Percentiles rank a stretch among this genome's conserved stretches.
Conservation (phyloP, 2,329 filamentous ascomycete genomes). For the Neoascochyta sp. region DNA sequence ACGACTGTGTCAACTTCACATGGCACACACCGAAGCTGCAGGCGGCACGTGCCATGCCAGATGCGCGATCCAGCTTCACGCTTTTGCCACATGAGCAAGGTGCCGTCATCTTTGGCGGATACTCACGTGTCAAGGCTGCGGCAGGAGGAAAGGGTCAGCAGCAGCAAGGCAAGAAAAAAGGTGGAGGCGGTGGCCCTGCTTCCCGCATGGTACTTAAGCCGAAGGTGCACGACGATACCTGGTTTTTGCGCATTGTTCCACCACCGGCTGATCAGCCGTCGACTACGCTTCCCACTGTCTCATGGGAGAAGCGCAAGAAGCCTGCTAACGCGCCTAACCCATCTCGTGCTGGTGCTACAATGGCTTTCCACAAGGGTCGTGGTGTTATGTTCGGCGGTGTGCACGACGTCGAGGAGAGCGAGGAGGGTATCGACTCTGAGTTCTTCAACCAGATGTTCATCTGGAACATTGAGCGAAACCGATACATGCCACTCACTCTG, state of each 20-base stretch:
- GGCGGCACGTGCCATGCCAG: slow-evolving; percentile 78
- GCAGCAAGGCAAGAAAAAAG: slow-evolving; percentile 32
- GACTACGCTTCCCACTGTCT: slow-evolving; percentile 65
- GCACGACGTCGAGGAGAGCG: slow-evolving; percentile 84
- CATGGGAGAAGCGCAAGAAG: slow-evolving; percentile 92
- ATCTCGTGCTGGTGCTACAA: slow-evolving; percentile 80
- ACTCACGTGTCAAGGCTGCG: slow-evolving; percentile 78
- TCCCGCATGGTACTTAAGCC: slow-evolving; percentile 76
- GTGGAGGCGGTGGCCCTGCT: slow-evolving; percentile 55
- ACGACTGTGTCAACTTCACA: slow-evolving; percentile 80
- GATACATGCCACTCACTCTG: slow-evolving; percentile 81
- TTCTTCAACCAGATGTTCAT: slow-evolving; percentile 92
- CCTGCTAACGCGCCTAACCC: slow-evolving; percentile 86
- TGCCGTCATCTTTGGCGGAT: slow-evolving; percentile 87
- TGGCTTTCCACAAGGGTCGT: slow-evolving; percentile 89
- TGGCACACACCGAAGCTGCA: slow-evolving; percentile 79
- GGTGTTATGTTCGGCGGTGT: slow-evolving; percentile 94
- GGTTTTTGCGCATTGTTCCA: slow-evolving; percentile 78
- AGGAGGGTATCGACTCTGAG: slow-evolving; percentile 94
- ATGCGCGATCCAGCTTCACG: slow-evolving; percentile 86
- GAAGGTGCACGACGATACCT: slow-evolving; percentile 90
- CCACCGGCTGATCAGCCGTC: slow-evolving; percentile 64
- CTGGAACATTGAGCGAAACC: slow-evolving; percentile 93
- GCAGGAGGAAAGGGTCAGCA: slow-evolving; percentile 59
- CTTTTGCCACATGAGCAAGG: slow-evolving; percentile 86